Percentiles rank a stretch among this genome's conserved stretches.
These are phyloP conservation scores for Ophiostoma populinum DNA, from an alignment of 2,329 filamentous ascomycete species.

Conservation along the genomic window DNA sequence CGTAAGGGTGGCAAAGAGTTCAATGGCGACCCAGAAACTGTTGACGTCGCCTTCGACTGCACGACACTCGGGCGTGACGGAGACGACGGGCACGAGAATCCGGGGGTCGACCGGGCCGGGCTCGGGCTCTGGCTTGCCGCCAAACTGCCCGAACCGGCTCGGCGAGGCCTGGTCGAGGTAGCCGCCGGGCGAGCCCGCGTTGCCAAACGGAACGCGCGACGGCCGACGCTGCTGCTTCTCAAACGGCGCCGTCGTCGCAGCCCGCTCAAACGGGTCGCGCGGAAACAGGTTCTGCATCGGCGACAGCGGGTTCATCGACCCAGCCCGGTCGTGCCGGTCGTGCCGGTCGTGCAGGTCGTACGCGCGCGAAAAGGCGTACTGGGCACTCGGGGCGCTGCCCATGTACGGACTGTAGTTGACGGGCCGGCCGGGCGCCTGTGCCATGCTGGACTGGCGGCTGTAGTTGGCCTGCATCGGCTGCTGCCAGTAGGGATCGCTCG, in stretches of 20 bases:
- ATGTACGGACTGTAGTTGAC: no score
- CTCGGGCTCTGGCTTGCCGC: background rate
- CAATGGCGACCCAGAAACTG: constrained; percentile 24
- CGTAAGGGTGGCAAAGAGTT: constrained; percentile 25
- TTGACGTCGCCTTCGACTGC: constrained; percentile 5
- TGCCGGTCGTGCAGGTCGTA: no score
- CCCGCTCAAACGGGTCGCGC: background rate
- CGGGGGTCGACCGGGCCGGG: constrained; percentile 4
- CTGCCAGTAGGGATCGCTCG: no score
- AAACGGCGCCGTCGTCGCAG: constrained; percentile 5
- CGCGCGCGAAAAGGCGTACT: no score
- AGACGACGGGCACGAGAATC: constrained; percentile 10
- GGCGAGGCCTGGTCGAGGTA: background rate
- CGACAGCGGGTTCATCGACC: background rate
- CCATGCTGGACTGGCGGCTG: no score
- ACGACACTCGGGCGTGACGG: constrained; percentile 10
- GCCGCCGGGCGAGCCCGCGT: background rate
- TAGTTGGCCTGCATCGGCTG: no score
- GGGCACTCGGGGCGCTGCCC: no score
- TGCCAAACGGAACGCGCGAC: background rate
- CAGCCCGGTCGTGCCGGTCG: constrained; percentile 2
- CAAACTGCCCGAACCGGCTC: constrained; percentile 1
- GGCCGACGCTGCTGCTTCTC: background rate
- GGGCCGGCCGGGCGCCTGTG: no score
- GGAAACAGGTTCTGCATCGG: background rate